phyloP scores from a whole-genome alignment of 2,329 filamentous ascomycete genomes.

The Fusarium sp. region DNA sequence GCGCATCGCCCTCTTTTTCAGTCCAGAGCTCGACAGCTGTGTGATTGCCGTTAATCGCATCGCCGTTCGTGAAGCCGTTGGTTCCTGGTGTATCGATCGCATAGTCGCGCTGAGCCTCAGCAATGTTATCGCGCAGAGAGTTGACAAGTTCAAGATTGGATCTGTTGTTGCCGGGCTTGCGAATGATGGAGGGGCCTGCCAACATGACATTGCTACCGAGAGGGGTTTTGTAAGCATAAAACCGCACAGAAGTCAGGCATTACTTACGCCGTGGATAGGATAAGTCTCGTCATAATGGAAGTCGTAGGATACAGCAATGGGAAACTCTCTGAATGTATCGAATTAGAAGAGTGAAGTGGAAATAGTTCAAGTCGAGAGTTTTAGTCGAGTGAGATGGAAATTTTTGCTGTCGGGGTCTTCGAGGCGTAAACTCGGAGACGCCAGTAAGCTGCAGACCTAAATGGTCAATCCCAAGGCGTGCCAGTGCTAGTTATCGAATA shows the following conservation, averaged over 20 bases:
- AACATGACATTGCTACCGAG: constrained; percentile 80
- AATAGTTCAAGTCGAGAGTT: constrained; percentile 7
- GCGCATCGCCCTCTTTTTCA: constrained; percentile 65
- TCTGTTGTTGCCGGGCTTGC: constrained; percentile 77
- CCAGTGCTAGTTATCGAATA: constrained; percentile 12
- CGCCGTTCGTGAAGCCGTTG: constrained; percentile 52
- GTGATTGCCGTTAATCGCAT: constrained; percentile 39
- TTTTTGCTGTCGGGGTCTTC: constrained; percentile 39
- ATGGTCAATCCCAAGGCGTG: constrained; percentile 41
- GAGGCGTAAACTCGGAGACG: constrained; percentile 43
- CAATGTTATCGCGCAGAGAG: constrained; percentile 85
- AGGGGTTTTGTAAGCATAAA: constrained; percentile 41
- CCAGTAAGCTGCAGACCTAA: constrained; percentile 35
- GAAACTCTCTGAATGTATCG: neutral
- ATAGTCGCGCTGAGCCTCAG: constrained; percentile 76
- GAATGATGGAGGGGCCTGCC: constrained; percentile 84
- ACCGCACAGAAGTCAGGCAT: constrained; percentile 22
- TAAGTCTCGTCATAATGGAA: constrained; percentile 75
- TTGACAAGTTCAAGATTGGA: constrained; percentile 95
- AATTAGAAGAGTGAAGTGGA: constrained; percentile 2
- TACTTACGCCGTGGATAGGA: constrained; percentile 86
- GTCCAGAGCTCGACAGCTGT: constrained; percentile 72
- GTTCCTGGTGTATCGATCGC: constrained; percentile 45
- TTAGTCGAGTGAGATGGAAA: constrained; percentile 34
- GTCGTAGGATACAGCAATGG: neutral